Evolutionary conservation across 164 flowering plant species (phyloP).

Genomic region (Nymphaea colorata): DNA sequence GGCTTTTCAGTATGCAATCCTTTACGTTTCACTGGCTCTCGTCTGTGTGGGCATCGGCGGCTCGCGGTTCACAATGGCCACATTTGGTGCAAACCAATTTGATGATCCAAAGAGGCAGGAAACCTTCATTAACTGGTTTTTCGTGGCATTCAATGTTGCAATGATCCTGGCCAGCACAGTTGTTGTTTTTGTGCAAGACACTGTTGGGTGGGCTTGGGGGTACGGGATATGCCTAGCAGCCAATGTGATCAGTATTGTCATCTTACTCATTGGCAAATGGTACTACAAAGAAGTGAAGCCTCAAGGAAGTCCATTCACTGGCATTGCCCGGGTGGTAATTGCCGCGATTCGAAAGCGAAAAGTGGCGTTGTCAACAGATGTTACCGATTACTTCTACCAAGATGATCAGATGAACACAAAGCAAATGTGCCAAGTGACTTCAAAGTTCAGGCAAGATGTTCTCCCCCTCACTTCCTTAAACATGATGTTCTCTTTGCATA

Average conservation of each 20-base stretch:
- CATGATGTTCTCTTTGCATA: too few species aligned
- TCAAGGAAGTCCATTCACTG: too few species aligned
- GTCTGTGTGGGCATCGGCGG: constrained; percentile 26
- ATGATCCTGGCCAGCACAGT: constrained; percentile 13
- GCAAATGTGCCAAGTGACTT: too few species aligned
- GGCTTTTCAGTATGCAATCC: constrained; percentile 14
- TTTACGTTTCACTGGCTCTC: constrained; percentile 16
- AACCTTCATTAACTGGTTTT: constrained; percentile 46
- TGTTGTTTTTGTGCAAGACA: too few species aligned
- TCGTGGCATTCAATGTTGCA: constrained; percentile 16
- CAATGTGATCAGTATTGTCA: constrained; percentile 8
- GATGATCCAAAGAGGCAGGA: constrained; percentile 17
- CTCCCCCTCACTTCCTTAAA: too few species aligned
- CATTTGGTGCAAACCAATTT: constrained; percentile 41
- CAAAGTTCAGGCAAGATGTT: too few species aligned
- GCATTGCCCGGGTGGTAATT: too few species aligned
- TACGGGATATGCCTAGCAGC: constrained; percentile 14
- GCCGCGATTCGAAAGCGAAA: constrained; percentile 16
- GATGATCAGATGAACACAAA: too few species aligned
- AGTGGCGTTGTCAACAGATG: not conserved
- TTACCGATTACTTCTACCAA: constrained; percentile 9
- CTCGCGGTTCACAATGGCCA: constrained; percentile 24
- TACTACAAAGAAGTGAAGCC: too few species aligned
- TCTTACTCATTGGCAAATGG: too few species aligned
- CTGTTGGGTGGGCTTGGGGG: too few species aligned